phyloP scores from a whole-genome alignment of 805 yeast genomes.

The Jamesozyma gamospora region DNA sequence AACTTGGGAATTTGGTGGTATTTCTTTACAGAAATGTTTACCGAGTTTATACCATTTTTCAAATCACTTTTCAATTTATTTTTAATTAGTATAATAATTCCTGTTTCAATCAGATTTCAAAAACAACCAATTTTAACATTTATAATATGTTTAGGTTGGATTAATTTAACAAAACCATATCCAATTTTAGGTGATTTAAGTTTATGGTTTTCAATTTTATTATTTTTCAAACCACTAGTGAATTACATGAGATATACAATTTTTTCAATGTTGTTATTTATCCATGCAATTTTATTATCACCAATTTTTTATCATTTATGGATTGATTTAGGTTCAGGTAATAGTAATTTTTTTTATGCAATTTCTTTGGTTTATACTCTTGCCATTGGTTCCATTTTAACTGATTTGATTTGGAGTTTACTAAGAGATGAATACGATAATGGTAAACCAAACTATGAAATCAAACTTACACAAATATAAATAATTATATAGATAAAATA shows the following conservation, averaged over 20 bases:
- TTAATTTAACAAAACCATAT: constrained; percentile 67
- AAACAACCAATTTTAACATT: constrained; percentile 51
- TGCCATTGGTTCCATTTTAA: constrained; percentile 55
- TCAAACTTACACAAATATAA: constrained; percentile 44
- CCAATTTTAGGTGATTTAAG: constrained; percentile 78
- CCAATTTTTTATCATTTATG: constrained; percentile 90
- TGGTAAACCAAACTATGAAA: constrained; percentile 26
- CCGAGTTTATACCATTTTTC: constrained; percentile 75
- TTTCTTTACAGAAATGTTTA: constrained; percentile 90
- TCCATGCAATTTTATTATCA: constrained; percentile 54
- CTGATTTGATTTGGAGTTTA: constrained; percentile 78
- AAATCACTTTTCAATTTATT: constrained; percentile 74
- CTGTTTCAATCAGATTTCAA: constrained; percentile 60
- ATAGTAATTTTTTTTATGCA: constrained; percentile 93
- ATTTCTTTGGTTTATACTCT: constrained; percentile 72
- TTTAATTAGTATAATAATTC: constrained; percentile 54
- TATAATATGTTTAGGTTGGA: constrained; percentile 39
- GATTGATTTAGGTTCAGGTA: constrained; percentile 91
- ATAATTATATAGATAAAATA: background rate
- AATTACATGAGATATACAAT: constrained; percentile 38
- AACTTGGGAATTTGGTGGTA: constrained; percentile 99
- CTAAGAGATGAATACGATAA: constrained; percentile 57
- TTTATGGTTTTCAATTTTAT: constrained; percentile 38
- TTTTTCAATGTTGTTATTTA: constrained; percentile 42
- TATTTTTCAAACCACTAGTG: constrained; percentile 38